Base-by-base conservation (phyloP, 2,329 filamentous ascomycete species). In the Aspergillus cejpii region DNA sequence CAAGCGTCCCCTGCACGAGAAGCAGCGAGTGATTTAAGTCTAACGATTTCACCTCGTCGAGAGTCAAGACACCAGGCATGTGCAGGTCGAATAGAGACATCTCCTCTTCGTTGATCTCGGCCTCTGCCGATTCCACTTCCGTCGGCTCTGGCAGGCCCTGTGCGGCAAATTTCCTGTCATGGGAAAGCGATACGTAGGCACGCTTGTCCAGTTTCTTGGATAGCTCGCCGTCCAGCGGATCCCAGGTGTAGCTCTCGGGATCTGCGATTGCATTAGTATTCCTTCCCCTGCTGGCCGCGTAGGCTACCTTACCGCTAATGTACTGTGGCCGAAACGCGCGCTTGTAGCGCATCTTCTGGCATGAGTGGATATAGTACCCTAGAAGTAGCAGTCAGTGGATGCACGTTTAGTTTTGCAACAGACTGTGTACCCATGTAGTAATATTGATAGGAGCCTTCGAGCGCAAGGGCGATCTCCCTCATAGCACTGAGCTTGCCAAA, bases 401-500 rank as follows among this genome's bases (percentile, higher is more conserved):
- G 6, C 11, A 28, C 12, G 21, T 36, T n/a, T 24, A 20, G 15
- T 20, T 2, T 27, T 5, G 14, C 36, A 2, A n/a, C 26, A 1
- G 26, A 49, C 12, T n/a, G 14, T 62, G 11, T 53, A 74, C 72
- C 80, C 80, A 84, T 83, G 64, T 83, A 83, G 59, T 83, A 83
- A 60, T 77, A 81, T 43, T 73, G 58, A 52, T 83, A 81, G 0
- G 65, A 67, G 3, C 66, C 71, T 54, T 83, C 78, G 1, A 74
- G 50, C 0, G 78, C 70, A 20, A 83, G 66, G 1, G 73, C 70
- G 20, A 79, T 75, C 57, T 84, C 80, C 42, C 78, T 69, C 53
- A 83, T 60, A 4, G 80, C 80, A 50, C 76, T 80, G 39, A 83
- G 60, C 58, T 83, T 83, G 4, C 80, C 80, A 54, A 83, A 77